Conservation (phyloP, 2,329 filamentous ascomycete species). For the Pseudovirgaria hyperparasitica region DNA sequence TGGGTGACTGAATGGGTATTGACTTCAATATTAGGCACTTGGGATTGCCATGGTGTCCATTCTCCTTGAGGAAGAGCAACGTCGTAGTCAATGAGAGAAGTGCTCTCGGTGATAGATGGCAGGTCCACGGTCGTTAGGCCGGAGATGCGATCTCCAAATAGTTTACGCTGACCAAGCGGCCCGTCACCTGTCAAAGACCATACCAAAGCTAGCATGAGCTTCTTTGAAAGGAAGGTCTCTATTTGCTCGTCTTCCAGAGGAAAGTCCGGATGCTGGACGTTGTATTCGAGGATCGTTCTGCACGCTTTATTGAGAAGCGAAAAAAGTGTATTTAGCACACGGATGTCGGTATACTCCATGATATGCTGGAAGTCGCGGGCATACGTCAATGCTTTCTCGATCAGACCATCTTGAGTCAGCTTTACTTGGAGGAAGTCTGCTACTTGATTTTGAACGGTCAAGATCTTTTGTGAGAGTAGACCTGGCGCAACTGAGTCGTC, state of each 20-base stretch:
- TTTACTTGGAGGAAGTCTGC: conserved; percentile 67
- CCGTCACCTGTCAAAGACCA: conserved; percentile 97
- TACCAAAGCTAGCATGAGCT: conserved; percentile 78
- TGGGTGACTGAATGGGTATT: conserved; percentile 97
- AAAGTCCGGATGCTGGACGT: conserved; percentile 87
- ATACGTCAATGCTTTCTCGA: conserved; percentile 62
- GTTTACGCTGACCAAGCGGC: conserved; percentile 72
- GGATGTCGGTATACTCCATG: conserved; percentile 92
- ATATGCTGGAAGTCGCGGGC: conserved; percentile 80
- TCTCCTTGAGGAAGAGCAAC: conserved; percentile 75
- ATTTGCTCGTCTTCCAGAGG: conserved; percentile 81
- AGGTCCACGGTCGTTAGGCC: conserved; percentile 76
- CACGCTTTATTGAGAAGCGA: conserved; percentile 91
- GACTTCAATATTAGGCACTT: conserved; percentile 89
- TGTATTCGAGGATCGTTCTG: conserved; percentile 88
- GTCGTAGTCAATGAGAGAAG: conserved; percentile 92
- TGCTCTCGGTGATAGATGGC: conserved; percentile 62
- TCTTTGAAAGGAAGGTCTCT: conserved; percentile 84
- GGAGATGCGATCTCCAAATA: conserved; percentile 74
- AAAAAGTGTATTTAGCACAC: conserved; percentile 85
- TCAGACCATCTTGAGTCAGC: conserved; percentile 67
- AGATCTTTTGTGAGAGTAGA: conserved; percentile 46
- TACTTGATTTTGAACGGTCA: conserved; percentile 65
- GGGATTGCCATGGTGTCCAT: conserved; percentile 87
- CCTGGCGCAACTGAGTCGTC: conserved; percentile 65